Base-by-base conservation (phyloP, 2,329 filamentous ascomycete species). In the Rachicladosporium sp. region DNA sequence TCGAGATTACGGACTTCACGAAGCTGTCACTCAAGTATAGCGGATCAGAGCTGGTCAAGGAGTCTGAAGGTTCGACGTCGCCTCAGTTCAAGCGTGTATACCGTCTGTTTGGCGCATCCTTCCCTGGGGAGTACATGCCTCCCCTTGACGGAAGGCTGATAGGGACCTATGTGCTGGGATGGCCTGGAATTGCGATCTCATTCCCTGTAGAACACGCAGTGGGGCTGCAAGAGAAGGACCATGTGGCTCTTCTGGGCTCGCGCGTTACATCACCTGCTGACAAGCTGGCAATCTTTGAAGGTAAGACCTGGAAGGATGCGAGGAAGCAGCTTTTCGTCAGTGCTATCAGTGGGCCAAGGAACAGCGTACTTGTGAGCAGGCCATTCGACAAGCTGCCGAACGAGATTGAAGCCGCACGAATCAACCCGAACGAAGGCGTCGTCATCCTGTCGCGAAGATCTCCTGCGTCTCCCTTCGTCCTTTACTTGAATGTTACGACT, bases 61-160 rank as follows among this genome's bases (percentile, higher is more conserved):
- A 73, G 2, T 55, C 65, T 33, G 66, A 61, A 43, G 58, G 57
- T 36, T 52, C 51, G 43, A 60, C 36, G 7, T 34, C 42, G 7
- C 51, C 54, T 8, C 43, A 45, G 4, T 55, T 59, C 46, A 57
- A 54, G 43, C 46, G 55, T 2, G 53, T 98, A 49, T 98, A 96
- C 59, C 86, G 93, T 53, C 69, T 95, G n/a, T 79, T 98, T 46
- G 91, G 91, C 0, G 88, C 88, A 11, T 93, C 89, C 0, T 96
- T 93, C 58, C 83, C 83, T 1, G 91, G 91, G 46, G 91, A 98
- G 66, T 98, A 89, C 55, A 72, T 94, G 30, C 73, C 80, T 6
- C 76, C 84, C 1, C 59, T 62, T 5, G 54, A 66, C 1, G 68
- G 66, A 3, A 63, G 69, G 29, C 65, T 68, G 32, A 68, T 70